phyloP scores from a whole-genome alignment of 1,284 basidiomycete species.

The Cryptococcus hybrid region DNA sequence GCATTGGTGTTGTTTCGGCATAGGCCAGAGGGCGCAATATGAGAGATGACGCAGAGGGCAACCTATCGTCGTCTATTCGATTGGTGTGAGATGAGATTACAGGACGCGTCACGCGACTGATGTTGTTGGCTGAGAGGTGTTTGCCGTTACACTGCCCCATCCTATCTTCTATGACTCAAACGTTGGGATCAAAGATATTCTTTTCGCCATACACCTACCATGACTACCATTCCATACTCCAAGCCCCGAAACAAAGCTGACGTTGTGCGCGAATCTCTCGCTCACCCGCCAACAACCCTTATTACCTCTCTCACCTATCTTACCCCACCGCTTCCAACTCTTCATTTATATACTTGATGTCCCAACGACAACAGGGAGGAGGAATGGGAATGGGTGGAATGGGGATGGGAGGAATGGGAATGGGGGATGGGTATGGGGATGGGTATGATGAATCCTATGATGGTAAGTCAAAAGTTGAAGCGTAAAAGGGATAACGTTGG shows the following conservation, averaged over 20 bases:
- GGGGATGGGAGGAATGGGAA: slow-evolving; percentile 17
- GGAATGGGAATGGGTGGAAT: slow-evolving; percentile 14
- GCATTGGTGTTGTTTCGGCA: not conserved
- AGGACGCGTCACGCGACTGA: too few species aligned
- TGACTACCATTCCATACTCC: slow-evolving; percentile 3
- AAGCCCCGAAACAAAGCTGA: slow-evolving; percentile 17
- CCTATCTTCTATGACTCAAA: not conserved
- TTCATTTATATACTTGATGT: not conserved
- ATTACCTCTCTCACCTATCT: not conserved
- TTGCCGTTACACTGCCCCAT: not conserved
- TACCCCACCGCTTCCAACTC: not conserved
- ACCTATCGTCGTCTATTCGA: too few species aligned
- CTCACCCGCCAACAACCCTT: slow-evolving; percentile 2
- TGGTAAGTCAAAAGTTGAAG: not conserved
- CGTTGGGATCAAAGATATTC: not conserved
- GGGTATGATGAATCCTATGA: slow-evolving; percentile 9
- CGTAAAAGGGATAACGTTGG: not conserved
- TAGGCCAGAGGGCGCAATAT: too few species aligned
- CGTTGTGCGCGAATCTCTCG: slow-evolving; percentile 8
- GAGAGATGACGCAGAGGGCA: too few species aligned
- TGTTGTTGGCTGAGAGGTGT: too few species aligned
- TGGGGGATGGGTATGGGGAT: not conserved
- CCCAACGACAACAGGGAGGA: not conserved
- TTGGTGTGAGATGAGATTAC: too few species aligned
- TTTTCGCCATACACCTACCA: not conserved